Conservation (phyloP, 768 basidiomycete species). For the Kondoa subrosea region DNA sequence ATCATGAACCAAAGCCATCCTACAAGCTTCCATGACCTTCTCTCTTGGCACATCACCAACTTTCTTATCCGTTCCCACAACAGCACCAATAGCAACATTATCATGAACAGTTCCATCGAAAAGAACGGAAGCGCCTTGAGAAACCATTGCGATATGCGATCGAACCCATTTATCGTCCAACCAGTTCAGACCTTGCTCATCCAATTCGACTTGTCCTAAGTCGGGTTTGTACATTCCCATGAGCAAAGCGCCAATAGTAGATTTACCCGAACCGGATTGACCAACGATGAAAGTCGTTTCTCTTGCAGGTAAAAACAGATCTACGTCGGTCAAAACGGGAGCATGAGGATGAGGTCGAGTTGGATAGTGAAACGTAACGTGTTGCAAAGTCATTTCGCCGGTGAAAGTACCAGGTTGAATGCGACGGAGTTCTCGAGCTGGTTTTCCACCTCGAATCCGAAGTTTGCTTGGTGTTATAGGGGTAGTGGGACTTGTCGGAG, state of each 20-base stretch:
- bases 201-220: constrained; percentile 50
- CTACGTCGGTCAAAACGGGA: constrained; percentile 44
- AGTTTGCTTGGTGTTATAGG: background rate
- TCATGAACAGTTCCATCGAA: constrained; percentile 67
- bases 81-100: constrained; percentile 64
- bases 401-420: constrained; percentile 41
- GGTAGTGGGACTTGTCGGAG: constrained; percentile 3
- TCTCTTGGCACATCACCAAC: constrained; percentile 43
- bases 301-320: constrained; percentile 50
- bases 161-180: constrained; percentile 57
- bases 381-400: constrained; percentile 51
- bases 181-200: constrained; percentile 61
- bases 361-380: constrained; percentile 56
- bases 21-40: constrained; percentile 66
- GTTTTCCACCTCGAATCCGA: background rate
- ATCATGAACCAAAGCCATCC: constrained; percentile 69
- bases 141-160: constrained; percentile 54
- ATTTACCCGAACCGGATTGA: constrained; percentile 61
- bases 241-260: constrained; percentile 48
- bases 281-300: constrained; percentile 71
- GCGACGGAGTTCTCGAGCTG: constrained; percentile 4
- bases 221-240: constrained; percentile 57
- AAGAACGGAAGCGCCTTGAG: constrained; percentile 55
- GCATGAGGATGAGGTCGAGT: constrained; percentile 43
- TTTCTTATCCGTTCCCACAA: constrained; percentile 36